These are phyloP conservation scores for Antarctomyces pellizariae DNA, from an alignment of 495 filamentous ascomycete species.

Conservation along the genomic window DNA sequence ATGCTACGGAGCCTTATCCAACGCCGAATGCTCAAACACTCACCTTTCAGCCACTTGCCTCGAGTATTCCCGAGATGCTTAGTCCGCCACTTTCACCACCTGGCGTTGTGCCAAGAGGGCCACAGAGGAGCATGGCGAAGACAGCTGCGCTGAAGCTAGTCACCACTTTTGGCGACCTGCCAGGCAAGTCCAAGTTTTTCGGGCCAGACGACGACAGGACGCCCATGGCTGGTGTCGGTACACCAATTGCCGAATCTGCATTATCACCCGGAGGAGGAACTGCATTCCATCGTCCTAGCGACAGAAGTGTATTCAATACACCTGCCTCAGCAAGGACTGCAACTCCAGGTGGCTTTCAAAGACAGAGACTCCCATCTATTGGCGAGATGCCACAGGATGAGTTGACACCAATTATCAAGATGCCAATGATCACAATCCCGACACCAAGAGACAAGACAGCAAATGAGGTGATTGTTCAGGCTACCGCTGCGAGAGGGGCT, in stretches of 20 bases:
- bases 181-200: conserved; percentile 41
- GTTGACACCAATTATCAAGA: conserved; percentile 12
- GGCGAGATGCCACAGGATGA: conserved; percentile 38
- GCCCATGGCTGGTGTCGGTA: conserved; percentile 54
- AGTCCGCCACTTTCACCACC: conserved; percentile 36
- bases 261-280: conserved; percentile 46
- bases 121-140: conserved; percentile 39
- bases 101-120: conserved; percentile 18
- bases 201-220: conserved; percentile 46
- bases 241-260: conserved; percentile 83
- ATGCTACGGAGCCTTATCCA: conserved; percentile 57
- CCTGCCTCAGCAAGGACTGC: conserved; percentile 50
- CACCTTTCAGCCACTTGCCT: conserved; percentile 24
- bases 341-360: conserved; percentile 44
- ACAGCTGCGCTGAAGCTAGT: conserved; percentile 80
- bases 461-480: too few species aligned
- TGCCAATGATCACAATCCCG: conserved; percentile 13
- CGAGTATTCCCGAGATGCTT: conserved; percentile 25
- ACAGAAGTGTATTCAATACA: conserved; percentile 30
- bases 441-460: too few species aligned
- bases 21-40: conserved; percentile 57
- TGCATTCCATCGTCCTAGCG: conserved; percentile 38
- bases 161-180: conserved; percentile 55
- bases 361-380: conserved; percentile 59
- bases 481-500: conserved; percentile 3